Conservation (phyloP, 2,329 filamentous ascomycete genomes). For the Aureobasidium sp. region DNA sequence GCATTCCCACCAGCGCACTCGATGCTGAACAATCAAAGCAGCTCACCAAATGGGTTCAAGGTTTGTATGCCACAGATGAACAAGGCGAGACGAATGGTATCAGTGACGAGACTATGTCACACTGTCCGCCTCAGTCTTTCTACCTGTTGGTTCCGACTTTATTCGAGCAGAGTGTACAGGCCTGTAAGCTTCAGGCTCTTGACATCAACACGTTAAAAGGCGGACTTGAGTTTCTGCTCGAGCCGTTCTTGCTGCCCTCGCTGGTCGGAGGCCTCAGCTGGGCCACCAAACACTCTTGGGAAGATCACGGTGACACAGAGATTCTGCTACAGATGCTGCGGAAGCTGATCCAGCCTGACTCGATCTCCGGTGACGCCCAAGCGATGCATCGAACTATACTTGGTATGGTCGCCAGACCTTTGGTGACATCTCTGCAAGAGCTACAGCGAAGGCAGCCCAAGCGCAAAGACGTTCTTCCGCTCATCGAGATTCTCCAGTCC, state of each 20-base stretch:
- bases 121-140: slow-evolving; percentile 74
- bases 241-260: slow-evolving; percentile 70
- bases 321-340: slow-evolving; percentile 64
- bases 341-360: slow-evolving; percentile 60
- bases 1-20: slow-evolving; percentile 51
- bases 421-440: slow-evolving; percentile 59
- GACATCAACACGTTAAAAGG: slow-evolving; percentile 62
- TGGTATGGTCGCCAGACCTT: slow-evolving; percentile 59
- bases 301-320: slow-evolving; percentile 54
- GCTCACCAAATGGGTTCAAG: slow-evolving; percentile 66
- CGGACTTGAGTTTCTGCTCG: slow-evolving; percentile 71
- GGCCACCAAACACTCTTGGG: slow-evolving; percentile 61
- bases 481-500: slow-evolving; percentile 56
- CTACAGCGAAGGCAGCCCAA: slow-evolving; percentile 59
- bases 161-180: slow-evolving; percentile 66
- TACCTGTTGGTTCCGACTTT: slow-evolving; percentile 69
- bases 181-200: slow-evolving; percentile 56
- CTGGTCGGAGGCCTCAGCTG: slow-evolving; percentile 66
- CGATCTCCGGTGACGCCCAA: slow-evolving; percentile 62
- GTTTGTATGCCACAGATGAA: slow-evolving; percentile 63
- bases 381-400: slow-evolving; percentile 64
- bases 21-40: slow-evolving; percentile 57
- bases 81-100: slow-evolving; percentile 51
- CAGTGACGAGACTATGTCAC: slow-evolving; percentile 71
- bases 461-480: slow-evolving; percentile 62